Evolutionary conservation across 495 filamentous ascomycete species (phyloP).

Genomic region (Penicilliopsis zonata): DNA sequence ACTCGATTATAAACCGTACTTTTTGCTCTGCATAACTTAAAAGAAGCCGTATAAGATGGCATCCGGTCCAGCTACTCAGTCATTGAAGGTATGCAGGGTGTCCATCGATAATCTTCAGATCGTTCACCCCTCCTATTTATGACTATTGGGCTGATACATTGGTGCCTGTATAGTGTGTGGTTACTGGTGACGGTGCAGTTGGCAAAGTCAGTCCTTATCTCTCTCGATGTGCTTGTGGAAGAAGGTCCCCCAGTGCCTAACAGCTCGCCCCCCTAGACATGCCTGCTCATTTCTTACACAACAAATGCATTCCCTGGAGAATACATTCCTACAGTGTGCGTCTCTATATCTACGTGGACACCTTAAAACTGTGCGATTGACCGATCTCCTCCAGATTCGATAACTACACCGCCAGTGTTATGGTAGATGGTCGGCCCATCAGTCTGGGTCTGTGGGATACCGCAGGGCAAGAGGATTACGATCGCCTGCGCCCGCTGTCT

Average conservation of each 20-base stretch:
- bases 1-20: neutral
- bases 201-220: slow-evolving; percentile 61
- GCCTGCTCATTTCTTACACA: slow-evolving; percentile 96
- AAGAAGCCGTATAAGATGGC: slow-evolving; percentile 39
- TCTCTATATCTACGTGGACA: slow-evolving; percentile 12
- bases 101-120: no score
- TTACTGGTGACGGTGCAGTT: slow-evolving; percentile 97
- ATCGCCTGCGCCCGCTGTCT: slow-evolving; percentile 85
- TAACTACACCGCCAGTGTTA: slow-evolving; percentile 97
- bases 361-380: slow-evolving; percentile 1
- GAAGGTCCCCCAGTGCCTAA: slow-evolving; percentile 1
- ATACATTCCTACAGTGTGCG: slow-evolving; percentile 98
- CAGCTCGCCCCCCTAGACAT: slow-evolving; percentile 55
- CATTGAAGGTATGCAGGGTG: slow-evolving; percentile 58
- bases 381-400: slow-evolving; percentile 62
- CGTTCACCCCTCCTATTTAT: no score
- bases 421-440: slow-evolving; percentile 96
- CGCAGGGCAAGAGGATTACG: slow-evolving; percentile 97
- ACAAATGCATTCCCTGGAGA: slow-evolving; percentile 98
- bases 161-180: slow-evolving; percentile 76
- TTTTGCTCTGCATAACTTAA: no score
- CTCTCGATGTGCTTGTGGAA: neutral
- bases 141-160: no score
- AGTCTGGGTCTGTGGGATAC: slow-evolving; percentile 98
- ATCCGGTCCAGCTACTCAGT: slow-evolving; percentile 57